A percentile compares a stretch with the other conserved stretches of the same genome.
These are phyloP conservation scores for Alnus rubra DNA, from an alignment of 306 rosid genomes.

Conservation along the genomic window DNA sequence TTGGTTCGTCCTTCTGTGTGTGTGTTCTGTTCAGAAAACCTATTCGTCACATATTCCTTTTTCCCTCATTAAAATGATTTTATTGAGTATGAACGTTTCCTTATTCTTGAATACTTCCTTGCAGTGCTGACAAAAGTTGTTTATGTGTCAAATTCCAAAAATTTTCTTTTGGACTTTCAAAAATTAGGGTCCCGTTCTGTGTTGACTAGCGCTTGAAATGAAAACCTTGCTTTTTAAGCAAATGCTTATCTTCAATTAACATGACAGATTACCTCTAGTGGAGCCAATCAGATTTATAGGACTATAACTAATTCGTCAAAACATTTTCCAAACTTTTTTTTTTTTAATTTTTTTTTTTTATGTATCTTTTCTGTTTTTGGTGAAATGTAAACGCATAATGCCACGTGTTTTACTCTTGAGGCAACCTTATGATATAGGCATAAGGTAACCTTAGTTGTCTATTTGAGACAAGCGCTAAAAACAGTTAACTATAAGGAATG, in stretches of 20 bases:
- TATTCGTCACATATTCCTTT: neutral
- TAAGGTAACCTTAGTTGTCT: too few species aligned
- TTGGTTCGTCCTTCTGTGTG: conserved; percentile 53
- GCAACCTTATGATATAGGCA: neutral
- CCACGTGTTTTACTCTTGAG: neutral
- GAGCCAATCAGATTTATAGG: neutral
- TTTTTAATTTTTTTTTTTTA: too few species aligned
- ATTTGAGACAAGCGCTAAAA: neutral
- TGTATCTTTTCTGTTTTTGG: too few species aligned
- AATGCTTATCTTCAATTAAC: neutral
- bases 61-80: neutral
- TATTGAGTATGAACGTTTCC: neutral
- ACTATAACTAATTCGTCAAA: neutral
- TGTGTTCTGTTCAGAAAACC: neutral
- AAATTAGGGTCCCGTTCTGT: neutral
- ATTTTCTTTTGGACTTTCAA: neutral
- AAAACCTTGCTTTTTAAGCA: neutral
- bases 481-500: neutral
- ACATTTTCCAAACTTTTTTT: too few species aligned
- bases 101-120: neutral
- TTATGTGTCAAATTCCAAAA: neutral
- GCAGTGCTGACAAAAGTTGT: neutral
- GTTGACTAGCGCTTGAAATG: neutral
- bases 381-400: too few species aligned
- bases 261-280: neutral